These are phyloP conservation scores for Epichloe baconii DNA, from an alignment of 2,329 filamentous ascomycete species.

Conservation along the genomic window DNA sequence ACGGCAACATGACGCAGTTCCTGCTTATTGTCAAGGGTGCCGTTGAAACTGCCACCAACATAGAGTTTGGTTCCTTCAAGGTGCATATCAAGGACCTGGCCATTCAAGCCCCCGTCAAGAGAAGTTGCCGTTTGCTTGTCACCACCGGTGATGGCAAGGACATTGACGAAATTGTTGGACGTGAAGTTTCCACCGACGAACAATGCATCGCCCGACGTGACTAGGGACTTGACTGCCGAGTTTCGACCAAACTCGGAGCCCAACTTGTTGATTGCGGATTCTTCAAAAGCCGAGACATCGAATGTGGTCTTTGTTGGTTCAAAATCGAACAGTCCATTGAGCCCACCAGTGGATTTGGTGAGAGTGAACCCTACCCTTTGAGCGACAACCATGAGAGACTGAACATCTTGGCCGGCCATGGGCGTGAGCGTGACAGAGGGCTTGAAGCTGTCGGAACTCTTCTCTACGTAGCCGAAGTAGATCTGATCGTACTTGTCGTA, in stretches of 20 bases:
- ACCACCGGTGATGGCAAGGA: conserved; percentile 53
- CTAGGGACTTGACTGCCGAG: conserved; percentile 60
- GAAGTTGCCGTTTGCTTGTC: conserved; percentile 48
- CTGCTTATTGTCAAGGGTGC: conserved; percentile 48
- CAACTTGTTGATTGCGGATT: conserved; percentile 64
- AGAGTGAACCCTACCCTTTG: conserved; percentile 71
- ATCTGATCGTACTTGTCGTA: conserved; percentile 95
- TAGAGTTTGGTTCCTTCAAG: conserved; percentile 56
- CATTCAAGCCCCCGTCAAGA: conserved; percentile 64
- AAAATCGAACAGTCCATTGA: conserved; percentile 88
- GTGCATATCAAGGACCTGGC: conserved; percentile 59
- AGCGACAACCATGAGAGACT: conserved; percentile 68
- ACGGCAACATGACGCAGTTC: conserved; percentile 64
- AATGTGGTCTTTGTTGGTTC: conserved; percentile 45
- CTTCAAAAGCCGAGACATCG: conserved; percentile 48
- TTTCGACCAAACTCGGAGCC: conserved; percentile 54
- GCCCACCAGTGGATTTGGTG: conserved; percentile 58
- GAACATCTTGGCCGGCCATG: conserved; percentile 45
- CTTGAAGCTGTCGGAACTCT: conserved; percentile 57
- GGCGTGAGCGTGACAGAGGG: conserved; percentile 71
- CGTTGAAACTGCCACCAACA: conserved; percentile 74
- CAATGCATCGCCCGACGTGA: conserved; percentile 46
- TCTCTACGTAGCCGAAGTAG: conserved; percentile 75
- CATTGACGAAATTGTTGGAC: conserved; percentile 53
- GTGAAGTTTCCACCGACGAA: conserved; percentile 82